Percentiles rank a stretch among this genome's conserved stretches.
Conservation (phyloP, 345 rosid species). For the Brassica juncea region DNA sequence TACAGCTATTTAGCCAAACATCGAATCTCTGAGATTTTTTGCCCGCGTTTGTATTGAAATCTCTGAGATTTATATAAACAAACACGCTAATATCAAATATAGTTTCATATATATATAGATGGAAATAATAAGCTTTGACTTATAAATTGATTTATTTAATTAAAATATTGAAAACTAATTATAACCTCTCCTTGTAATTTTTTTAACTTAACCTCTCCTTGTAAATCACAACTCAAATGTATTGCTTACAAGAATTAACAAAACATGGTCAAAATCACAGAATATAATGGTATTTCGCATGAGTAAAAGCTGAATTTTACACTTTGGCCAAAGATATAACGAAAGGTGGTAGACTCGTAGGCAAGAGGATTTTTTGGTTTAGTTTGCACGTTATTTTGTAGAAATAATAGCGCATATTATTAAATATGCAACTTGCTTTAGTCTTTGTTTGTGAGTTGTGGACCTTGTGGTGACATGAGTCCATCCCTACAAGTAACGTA, state of each 20-base stretch:
- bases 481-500: not conserved
- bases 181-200: constrained; percentile 3
- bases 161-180: constrained; percentile 7
- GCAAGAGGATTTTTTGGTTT: not conserved
- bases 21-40: constrained; percentile 13
- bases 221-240: not conserved
- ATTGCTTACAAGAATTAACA: not conserved
- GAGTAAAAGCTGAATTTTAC: not conserved
- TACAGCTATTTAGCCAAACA: constrained; percentile 30
- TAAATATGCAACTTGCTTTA: not conserved
- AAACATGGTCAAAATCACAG: constrained; percentile 19
- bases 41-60: not conserved
- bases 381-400: not conserved
- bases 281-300: constrained; percentile 1
- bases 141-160: not conserved
- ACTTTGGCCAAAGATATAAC: not conserved
- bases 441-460: not conserved
- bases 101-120: not conserved
- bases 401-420: not conserved
- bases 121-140: constrained; percentile 25
- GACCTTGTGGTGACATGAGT: not conserved
- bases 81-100: constrained; percentile 17
- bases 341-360: not conserved
- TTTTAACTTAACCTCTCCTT: too few species aligned
- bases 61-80: constrained; percentile 2